Evolutionary conservation across 176 grass and related monocot species (phyloP).

Genomic region (Zizania latifolia): DNA sequence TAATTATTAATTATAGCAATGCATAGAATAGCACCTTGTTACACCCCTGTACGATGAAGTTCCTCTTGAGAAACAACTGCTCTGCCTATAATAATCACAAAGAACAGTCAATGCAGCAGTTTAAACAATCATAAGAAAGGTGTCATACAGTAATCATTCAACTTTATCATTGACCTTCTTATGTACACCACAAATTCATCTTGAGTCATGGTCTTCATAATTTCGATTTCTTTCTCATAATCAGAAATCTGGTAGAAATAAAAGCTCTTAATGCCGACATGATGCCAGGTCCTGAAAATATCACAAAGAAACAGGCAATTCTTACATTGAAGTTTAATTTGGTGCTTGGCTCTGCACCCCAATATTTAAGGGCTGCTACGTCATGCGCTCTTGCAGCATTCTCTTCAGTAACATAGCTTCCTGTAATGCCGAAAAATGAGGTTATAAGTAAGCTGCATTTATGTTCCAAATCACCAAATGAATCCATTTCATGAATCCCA

Average conservation of each 20-base stretch:
- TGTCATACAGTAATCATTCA: neutral
- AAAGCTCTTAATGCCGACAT: constrained; percentile 5
- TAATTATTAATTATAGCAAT: constrained; percentile 5
- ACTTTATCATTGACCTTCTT: constrained; percentile 53
- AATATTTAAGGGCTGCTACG: constrained; percentile 90
- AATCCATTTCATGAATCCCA: neutral
- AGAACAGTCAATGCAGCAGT: constrained; percentile 6
- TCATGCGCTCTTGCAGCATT: constrained; percentile 92
- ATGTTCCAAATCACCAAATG: constrained; percentile 21
- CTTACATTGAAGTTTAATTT: constrained; percentile 93
- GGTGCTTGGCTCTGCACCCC: constrained; percentile 53
- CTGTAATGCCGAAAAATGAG: constrained; percentile 37
- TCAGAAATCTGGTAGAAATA: constrained; percentile 49
- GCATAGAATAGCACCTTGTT: constrained; percentile 60
- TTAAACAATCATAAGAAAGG: neutral
- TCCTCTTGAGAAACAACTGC: constrained; percentile 98
- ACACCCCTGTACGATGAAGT: constrained; percentile 83
- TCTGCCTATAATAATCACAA: constrained; percentile 54
- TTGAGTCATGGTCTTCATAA: constrained; percentile 82
- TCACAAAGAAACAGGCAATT: neutral
- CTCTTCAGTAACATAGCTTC: constrained; percentile 95
- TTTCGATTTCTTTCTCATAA: constrained; percentile 79
- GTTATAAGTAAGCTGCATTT: constrained; percentile 24
- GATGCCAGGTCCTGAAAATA: constrained; percentile 17
- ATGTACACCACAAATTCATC: constrained; percentile 93